Evolutionary conservation across 2,329 filamentous ascomycete species (phyloP), one percentile per base, ranked within the genome.

Genomic region (Sporothrix pseudoabietina): DNA sequence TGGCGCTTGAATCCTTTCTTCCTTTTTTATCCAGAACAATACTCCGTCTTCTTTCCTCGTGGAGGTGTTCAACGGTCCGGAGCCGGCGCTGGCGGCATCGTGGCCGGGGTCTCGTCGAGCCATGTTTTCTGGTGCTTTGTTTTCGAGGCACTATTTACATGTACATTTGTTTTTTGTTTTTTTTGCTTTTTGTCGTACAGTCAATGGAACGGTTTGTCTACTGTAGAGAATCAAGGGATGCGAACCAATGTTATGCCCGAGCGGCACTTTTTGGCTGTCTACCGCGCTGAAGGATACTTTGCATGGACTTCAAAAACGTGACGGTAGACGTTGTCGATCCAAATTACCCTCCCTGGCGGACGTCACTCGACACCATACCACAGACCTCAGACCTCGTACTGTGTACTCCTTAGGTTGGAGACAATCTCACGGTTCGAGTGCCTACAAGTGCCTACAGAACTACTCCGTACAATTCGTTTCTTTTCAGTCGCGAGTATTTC

Each of bases 321-420:
- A 19, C 65, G 26, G 30, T 0, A 32, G 26, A 32, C 16, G 16
- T 49, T 52, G 65, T 69, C 65, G 65, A 69, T 69, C 65, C 65
- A 69, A 69, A 69, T 69, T 69, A 69, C 44, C 44, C 44, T 35
- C 63, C 22, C 39, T 63, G 7, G 19, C 22, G n/a, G 61, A 16
- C 61, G 35, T 5, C 22, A 44, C 35, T 6, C 35, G 35, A 22
- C 12, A 30, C 26, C 10, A 19, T 35, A 44, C 61, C 35, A n/a
- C 30, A 35, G 35, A 35, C 61, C 35, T 41, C 30, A 26, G 26
- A 26, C 26, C 26, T 26, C 26, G 26, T 26, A 26, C 26, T 26
- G 26, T 26, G 26, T 26, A 26, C 26, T n/a, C n/a, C n/a, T n/a
- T n/a, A n/a, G n/a, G n/a, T 44, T 65, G 35, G 19, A 22, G 35